Evolutionary conservation across 2,329 filamentous ascomycete species (phyloP), one percentile per base, ranked within the genome.

Genomic region (Colletotrichum incanum): DNA sequence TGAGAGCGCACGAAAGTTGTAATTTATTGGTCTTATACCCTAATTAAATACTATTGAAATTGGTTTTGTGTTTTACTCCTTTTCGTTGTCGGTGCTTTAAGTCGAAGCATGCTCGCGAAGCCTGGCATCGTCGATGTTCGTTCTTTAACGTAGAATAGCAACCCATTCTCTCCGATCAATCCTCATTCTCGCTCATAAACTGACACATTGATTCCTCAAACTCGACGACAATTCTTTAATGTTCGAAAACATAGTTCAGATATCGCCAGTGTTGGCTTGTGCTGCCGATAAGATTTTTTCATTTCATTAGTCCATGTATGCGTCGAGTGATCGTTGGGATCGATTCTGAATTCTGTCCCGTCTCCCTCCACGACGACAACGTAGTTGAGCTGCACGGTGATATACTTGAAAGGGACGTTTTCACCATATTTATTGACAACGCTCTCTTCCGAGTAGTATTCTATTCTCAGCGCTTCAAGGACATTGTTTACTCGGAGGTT

Each of bases 1-100:
- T 59, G 67, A 37, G 45, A 47, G 54, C 67, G 54, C 63, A 66
- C 54, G 43, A 18, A 45, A 59, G n/a, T 70, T 47, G 37, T 70
- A 70, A 70, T 70, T 45, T 54, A 7, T n/a, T 66, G 67, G 62
- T 60, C 37, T 16, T 59, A 70, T 70, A 70, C 62, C 62, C 67
- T 66, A 20, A 66, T 54, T 37, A 59, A 18, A 47, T 18, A 45
- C 14, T 59, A 14, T 37, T 47, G 18, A 20, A 37, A 9, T 37
- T 37, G 34, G 2, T 8, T 37, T n/a, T 20, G n/a, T 11, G 8
- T 12, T 23, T 34, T 31, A 6, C 20, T 26, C 34, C 34, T 45
- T 45, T 1, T 5, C 6, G 3, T 37, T 14, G 1, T 16, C n/a
- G 8, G 34, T 37, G 8, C 34, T 37, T 8, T 2, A 37, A 37